phyloP scores from a whole-genome alignment of 2,329 filamentous ascomycete genomes.

The Cladorrhinum sp. region DNA sequence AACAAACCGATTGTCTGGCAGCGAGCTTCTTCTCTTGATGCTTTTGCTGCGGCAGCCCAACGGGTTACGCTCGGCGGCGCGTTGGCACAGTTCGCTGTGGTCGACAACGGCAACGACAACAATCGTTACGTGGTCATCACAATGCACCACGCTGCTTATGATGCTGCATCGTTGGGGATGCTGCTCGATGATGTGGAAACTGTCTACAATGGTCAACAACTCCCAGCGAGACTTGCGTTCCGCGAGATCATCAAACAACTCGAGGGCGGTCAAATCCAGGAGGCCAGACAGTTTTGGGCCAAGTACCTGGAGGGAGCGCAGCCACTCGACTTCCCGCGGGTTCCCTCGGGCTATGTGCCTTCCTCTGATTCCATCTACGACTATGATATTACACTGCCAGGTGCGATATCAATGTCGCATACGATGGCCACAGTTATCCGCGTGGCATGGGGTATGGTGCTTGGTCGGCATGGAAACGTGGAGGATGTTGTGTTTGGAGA shows the following conservation, averaged over 20 bases:
- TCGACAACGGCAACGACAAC: constrained; percentile 32
- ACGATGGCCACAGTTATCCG: constrained; percentile 22
- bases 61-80: constrained; percentile 38
- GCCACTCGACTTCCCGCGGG: background rate
- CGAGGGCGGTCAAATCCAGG: constrained; percentile 33
- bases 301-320: constrained; percentile 1
- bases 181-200: background rate
- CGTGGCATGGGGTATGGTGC: background rate
- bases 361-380: constrained; percentile 1
- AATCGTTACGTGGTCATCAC: constrained; percentile 46
- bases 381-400: background rate
- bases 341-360: constrained; percentile 8
- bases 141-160: constrained; percentile 43
- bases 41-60: constrained; percentile 31
- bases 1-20: constrained; percentile 37
- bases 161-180: background rate
- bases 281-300: constrained; percentile 43
- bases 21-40: constrained; percentile 34
- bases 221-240: constrained; percentile 40
- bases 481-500: background rate
- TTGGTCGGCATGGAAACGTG: background rate
- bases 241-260: constrained; percentile 50
- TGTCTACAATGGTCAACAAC: constrained; percentile 48
- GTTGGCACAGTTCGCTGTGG: constrained; percentile 44
- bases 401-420: background rate